Conservation (phyloP, 2,329 filamentous ascomycete species). For the Pseudogymnoascus sp. region DNA sequence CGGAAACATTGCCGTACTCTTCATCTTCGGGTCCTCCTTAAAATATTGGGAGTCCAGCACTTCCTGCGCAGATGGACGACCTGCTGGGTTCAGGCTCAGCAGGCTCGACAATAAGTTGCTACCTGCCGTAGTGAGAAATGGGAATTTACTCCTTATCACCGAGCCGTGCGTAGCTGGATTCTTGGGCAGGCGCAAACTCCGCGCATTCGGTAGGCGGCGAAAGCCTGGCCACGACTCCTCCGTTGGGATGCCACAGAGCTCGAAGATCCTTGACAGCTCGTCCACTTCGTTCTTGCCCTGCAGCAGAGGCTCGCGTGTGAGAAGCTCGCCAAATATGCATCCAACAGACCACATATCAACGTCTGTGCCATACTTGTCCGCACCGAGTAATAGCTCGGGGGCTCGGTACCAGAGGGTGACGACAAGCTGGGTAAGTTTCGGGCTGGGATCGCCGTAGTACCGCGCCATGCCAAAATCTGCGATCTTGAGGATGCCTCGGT, state of each 20-base stretch:
- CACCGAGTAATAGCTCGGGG: conserved; percentile 81
- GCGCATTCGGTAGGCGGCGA: conserved; percentile 78
- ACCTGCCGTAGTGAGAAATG: conserved; percentile 71
- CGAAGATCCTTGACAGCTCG: conserved; percentile 80
- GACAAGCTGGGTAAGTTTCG: conserved; percentile 81
- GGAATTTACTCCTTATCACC: conserved; percentile 69
- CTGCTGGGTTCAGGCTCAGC: conserved; percentile 65
- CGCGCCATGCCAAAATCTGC: conserved; percentile 98
- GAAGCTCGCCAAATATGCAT: conserved; percentile 89
- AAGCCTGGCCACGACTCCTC: conserved; percentile 81
- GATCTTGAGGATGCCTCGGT: conserved; percentile 88
- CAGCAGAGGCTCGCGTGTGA: conserved; percentile 74
- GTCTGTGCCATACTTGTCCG: conserved; percentile 63
- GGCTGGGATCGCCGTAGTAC: conserved; percentile 71
- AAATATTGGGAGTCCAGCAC: conserved; percentile 82
- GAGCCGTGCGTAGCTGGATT: conserved; percentile 36
- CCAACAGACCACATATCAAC: conserved; percentile 96
- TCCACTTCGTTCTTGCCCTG: conserved; percentile 91
- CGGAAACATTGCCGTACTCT: conserved; percentile 86
- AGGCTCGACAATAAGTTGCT: conserved; percentile 61
- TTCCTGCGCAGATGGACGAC: conserved; percentile 62
- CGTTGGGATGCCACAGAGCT: conserved; percentile 78
- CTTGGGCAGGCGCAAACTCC: conserved; percentile 63
- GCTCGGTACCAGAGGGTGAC: conserved; percentile 96
- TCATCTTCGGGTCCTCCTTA: conserved; percentile 78